Evolutionary conservation across 208 protist genomes (phyloP), one percentile per base, ranked within the genome.

Genomic region (Trypanosoma caninum): DNA sequence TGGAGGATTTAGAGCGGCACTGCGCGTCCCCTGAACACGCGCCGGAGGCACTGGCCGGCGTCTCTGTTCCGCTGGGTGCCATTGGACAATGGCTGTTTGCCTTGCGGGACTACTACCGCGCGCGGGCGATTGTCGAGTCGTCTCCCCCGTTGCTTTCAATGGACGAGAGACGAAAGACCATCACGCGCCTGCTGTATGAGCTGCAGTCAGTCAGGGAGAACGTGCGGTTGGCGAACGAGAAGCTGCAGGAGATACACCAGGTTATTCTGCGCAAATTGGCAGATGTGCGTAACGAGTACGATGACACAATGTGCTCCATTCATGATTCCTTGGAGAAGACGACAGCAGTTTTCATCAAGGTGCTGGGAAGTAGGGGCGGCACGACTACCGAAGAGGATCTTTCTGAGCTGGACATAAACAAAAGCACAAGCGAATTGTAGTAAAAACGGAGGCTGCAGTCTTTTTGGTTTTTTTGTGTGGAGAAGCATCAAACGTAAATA

Each of bases 291-390:
- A 57, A 64, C 23, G 78, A 80, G 67, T 93, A 93, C 57, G 86
- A 93, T 60, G 71, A 66, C 41, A 87, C 86, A 9, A 93, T 93
- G 86, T 65, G 87, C 52, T 71, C 86, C 11, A 63, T 93, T 23
- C 66, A 93, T 38, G 79, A 86, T 30, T 61, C 74, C 48, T 64
- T 93, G 10, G 85, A 89, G 59, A 67, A 74, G 14, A 60, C 73
- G 51, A 87, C 82, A 14, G 69, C 65, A 30, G 72, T 70, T 20
- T 89, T 92, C 70, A 16, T 80, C 11, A 69, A 59, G 30, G 48
- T 41, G 18, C 53, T 66, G 7, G 71, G 58, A 22, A 38, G 40
- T 5, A 46, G 69, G 10, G 31, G 34, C 8, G 31, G 34, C 8
- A 22, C 48, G 0, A 18, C 42, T 30, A 44, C 40, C 4, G 59